Evolutionary conservation across 2,329 filamentous ascomycete genomes (phyloP).

Genomic region (Fusarium longipes): DNA sequence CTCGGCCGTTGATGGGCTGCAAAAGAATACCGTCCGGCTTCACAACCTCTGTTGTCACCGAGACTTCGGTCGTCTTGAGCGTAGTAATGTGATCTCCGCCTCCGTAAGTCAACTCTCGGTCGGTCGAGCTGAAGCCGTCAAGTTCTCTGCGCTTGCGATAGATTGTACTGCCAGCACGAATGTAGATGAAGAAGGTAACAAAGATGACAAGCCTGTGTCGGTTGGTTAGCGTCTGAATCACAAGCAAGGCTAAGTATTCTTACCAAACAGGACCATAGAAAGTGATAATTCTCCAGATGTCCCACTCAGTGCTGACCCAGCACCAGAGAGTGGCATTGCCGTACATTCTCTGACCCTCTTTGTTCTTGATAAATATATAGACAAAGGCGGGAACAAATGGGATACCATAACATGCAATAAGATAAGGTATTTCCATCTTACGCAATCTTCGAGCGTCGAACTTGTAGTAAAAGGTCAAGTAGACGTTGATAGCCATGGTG

Average conservation of each 20-base stretch:
- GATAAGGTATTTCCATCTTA: slow-evolving; percentile 76
- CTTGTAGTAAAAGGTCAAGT: slow-evolving; percentile 81
- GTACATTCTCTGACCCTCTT: slow-evolving; percentile 69
- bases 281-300: slow-evolving; percentile 76
- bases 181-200: slow-evolving; percentile 73
- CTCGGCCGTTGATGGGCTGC: slow-evolving; percentile 39
- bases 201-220: slow-evolving; percentile 67
- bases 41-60: slow-evolving; percentile 64
- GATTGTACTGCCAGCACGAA: slow-evolving; percentile 73
- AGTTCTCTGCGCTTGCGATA: slow-evolving; percentile 74
- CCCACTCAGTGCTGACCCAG: slow-evolving; percentile 76
- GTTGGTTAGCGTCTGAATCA: slow-evolving; percentile 27
- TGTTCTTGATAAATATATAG: slow-evolving; percentile 72
- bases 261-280: slow-evolving; percentile 82
- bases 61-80: slow-evolving; percentile 72
- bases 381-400: slow-evolving; percentile 75
- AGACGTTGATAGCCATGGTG: slow-evolving; percentile 86
- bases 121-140: slow-evolving; percentile 63
- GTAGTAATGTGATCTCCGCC: slow-evolving; percentile 58
- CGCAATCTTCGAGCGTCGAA: slow-evolving; percentile 74
- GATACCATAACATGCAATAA: slow-evolving; percentile 76
- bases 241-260: slow-evolving; percentile 31
- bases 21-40: slow-evolving; percentile 39
- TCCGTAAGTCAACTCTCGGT: slow-evolving; percentile 56
- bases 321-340: slow-evolving; percentile 85